Evolutionary conservation across 2,329 filamentous ascomycete species (phyloP).

Genomic region (Chaetomium sp.): DNA sequence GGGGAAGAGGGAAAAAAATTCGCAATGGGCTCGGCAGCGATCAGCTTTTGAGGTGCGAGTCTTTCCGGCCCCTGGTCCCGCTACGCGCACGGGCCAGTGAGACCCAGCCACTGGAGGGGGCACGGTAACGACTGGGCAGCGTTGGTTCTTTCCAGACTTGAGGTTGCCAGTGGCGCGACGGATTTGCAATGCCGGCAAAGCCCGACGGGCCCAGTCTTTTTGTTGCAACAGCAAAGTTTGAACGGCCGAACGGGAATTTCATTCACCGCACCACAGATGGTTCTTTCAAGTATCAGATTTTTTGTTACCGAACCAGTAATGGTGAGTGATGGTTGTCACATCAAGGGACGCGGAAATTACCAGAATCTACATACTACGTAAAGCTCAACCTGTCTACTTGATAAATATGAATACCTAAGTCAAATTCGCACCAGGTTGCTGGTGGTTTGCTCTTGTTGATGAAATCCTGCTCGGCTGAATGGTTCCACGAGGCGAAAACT

Average conservation of each 20-base stretch:
- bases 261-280: neutral
- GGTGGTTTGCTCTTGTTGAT: slow-evolving; percentile 7
- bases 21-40: slow-evolving; percentile 35
- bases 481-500: slow-evolving; percentile 20
- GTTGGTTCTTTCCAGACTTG: slow-evolving; percentile 10
- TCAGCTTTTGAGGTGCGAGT: slow-evolving; percentile 47
- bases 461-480: slow-evolving; percentile 20
- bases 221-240: slow-evolving; percentile 9
- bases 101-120: slow-evolving; percentile 7
- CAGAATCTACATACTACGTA: no score
- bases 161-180: slow-evolving; percentile 16
- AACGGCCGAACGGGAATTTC: slow-evolving; percentile 14
- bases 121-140: slow-evolving; percentile 17
- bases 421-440: neutral
- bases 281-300: neutral
- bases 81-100: slow-evolving; percentile 20
- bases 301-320: no score
- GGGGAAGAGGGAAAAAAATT: slow-evolving; percentile 45
- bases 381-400: no score
- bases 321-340: no score
- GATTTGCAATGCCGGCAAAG: slow-evolving; percentile 24
- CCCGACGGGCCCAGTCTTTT: slow-evolving; percentile 21
- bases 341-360: no score
- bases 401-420: no score
- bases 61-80: slow-evolving; percentile 37